Base-by-base conservation (phyloP, 805 yeast species). In the Nakazawaea anatomiae region DNA sequence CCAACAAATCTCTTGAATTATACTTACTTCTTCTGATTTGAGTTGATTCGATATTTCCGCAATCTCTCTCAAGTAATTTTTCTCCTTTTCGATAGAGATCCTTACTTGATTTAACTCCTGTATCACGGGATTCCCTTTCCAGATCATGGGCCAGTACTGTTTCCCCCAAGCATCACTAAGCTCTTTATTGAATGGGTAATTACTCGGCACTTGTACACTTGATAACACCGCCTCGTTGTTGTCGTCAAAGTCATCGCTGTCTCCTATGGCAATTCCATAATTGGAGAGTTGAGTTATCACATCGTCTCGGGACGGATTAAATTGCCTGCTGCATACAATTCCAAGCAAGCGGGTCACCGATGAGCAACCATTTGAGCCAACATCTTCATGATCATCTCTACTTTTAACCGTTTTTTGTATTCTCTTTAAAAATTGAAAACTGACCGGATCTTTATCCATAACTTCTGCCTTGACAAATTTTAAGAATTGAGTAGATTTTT, bases 91-190 rank as follows among this genome's bases (percentile, higher is more conserved):
- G 47, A 80, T 70, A 54, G 87, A 78, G 48, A 83, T 69, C 2
- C 58, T 58, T 27, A 82, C 71, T 6, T 79, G 81, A 31, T 84
- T 81, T 39, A 89, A 65, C 34, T 77, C 77, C 59, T 87, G 94
- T 53, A 83, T 81, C 57, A 82, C 74, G 0, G 96, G 95, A 60
- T 91, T 89, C 0, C 98, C 98, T 57, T 90, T 83, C 98, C 98
- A 94, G 39, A 89, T 75, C 49, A 89, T 68, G 0, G 98, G 98
- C 99, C 98, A 92, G 56, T 76, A 78, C 14, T 69, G 57, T 4
- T 65, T 51, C 2, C 90, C 77, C 97, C 97, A 91, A 41, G 71
- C 69, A 1, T 66, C 52, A 27, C 85, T 76, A 12, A 80, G 64
- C n/a, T 84, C 89, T 57, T 84, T 87, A 4, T 89, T 81, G 5